phyloP scores from a whole-genome alignment of 805 yeast genomes.

The Zygosaccharomyces pseudorouxii region DNA sequence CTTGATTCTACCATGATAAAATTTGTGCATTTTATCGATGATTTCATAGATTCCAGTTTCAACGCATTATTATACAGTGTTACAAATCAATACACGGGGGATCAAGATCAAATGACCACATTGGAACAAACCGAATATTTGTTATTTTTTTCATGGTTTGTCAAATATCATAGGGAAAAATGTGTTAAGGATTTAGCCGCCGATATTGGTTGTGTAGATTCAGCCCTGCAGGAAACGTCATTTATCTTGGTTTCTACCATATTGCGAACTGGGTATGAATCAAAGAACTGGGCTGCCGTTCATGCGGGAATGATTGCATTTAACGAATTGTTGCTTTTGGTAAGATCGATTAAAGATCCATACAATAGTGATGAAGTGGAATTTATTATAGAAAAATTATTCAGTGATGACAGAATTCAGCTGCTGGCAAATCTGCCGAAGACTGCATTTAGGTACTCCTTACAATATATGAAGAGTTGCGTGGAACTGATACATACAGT shows the following conservation, averaged over 20 bases:
- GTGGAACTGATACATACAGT: conserved; percentile 62
- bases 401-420: conserved; percentile 57
- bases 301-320: conserved; percentile 69
- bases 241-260: conserved; percentile 46
- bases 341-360: conserved; percentile 38
- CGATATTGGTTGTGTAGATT: conserved; percentile 43
- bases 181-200: conserved; percentile 26
- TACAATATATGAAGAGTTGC: conserved; percentile 53
- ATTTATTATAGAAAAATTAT: conserved; percentile 61
- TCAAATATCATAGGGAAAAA: conserved; percentile 54
- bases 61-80: conserved; percentile 57
- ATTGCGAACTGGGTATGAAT: conserved; percentile 39
- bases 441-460: conserved; percentile 58
- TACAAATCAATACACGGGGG: conserved; percentile 44
- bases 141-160: conserved; percentile 67
- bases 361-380: conserved; percentile 43
- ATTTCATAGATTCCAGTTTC: conserved; percentile 70
- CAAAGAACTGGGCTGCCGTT: conserved; percentile 52
- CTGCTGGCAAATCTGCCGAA: conserved; percentile 56
- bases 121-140: conserved; percentile 46
- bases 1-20: conserved; percentile 30
- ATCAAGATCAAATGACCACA: conserved; percentile 33
- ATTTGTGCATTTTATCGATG: conserved; percentile 45
- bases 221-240: conserved; percentile 56
- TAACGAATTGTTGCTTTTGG: conserved; percentile 51